These are phyloP conservation scores for Parietaria judaica DNA, from an alignment of 306 rosid genomes.

Conservation along the genomic window DNA sequence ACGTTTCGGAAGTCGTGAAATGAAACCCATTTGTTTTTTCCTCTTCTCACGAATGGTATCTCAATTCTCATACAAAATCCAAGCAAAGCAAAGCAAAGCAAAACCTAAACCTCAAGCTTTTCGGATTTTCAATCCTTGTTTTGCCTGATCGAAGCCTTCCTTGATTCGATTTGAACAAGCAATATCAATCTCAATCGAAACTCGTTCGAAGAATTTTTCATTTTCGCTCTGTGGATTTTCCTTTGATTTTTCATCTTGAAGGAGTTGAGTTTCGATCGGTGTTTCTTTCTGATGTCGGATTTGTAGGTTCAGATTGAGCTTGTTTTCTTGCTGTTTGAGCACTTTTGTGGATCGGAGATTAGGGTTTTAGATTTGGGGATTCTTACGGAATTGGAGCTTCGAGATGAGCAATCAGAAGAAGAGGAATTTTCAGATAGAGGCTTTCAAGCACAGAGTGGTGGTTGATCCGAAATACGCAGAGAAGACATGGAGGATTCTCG, in stretches of 20 bases:
- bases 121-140: not conserved
- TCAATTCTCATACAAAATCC: not conserved
- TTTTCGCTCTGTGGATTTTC: not conserved
- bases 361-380: slow-evolving; percentile 4
- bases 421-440: slow-evolving; percentile 91
- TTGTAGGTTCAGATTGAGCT: not conserved
- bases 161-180: no score
- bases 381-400: not conserved
- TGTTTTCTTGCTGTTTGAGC: slow-evolving; percentile 1
- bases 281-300: slow-evolving; percentile 1
- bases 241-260: no score
- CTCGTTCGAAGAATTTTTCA: no score
- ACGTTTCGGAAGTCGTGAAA: no score
- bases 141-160: not conserved
- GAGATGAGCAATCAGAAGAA: slow-evolving; percentile 87
- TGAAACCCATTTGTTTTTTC: no score
- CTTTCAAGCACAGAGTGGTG: slow-evolving; percentile 86
- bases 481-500: slow-evolving; percentile 87
- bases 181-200: no score
- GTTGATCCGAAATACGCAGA: slow-evolving; percentile 95
- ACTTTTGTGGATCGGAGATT: slow-evolving; percentile 16
- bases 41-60: slow-evolving; percentile 5
- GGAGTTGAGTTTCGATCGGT: not conserved
- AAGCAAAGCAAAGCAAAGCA: not conserved
- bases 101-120: not conserved